phyloP scores from a whole-genome alignment of 202 grass and related monocot genomes.

The Brachypodium distachyon region DNA sequence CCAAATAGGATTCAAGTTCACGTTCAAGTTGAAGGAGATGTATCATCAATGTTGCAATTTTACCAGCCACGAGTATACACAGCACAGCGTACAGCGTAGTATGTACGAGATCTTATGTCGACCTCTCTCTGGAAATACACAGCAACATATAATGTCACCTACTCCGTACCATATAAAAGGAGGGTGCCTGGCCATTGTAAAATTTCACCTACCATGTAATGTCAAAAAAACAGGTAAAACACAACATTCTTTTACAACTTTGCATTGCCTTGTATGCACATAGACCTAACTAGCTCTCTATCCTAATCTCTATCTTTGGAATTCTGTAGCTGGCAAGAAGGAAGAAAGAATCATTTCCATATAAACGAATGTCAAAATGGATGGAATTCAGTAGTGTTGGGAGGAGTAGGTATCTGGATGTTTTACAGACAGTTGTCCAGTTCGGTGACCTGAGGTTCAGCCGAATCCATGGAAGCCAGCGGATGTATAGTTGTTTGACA shows the following conservation, averaged over 20 bases:
- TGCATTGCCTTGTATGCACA: slow-evolving; percentile 30
- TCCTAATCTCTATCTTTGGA: slow-evolving; percentile 12
- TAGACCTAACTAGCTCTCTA: slow-evolving; percentile 29
- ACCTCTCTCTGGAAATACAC: neutral
- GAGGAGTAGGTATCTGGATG: neutral
- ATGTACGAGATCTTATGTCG: no score
- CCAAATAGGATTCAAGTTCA: no score
- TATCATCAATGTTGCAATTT: neutral
- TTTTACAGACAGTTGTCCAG: neutral
- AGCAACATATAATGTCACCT: neutral
- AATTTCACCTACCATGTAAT: slow-evolving; percentile 16
- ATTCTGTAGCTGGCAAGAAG: slow-evolving; percentile 8
- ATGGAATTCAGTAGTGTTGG: neutral
- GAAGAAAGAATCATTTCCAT: slow-evolving; percentile 37
- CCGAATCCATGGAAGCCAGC: slow-evolving; percentile 88
- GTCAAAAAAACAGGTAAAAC: slow-evolving; percentile 1
- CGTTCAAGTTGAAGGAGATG: no score
- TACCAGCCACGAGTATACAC: neutral
- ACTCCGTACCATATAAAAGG: no score
- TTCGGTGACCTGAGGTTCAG: slow-evolving; percentile 25
- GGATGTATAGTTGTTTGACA: slow-evolving; percentile 67
- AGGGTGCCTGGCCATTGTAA: neutral
- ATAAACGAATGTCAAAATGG: slow-evolving; percentile 36
- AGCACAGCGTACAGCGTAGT: neutral
- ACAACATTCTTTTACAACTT: slow-evolving; percentile 31